A percentile compares a stretch with the other conserved stretches of the same genome.
phyloP scores from a whole-genome alignment of 2,329 filamentous ascomycete species.

The Thielaviopsis euricoi region DNA sequence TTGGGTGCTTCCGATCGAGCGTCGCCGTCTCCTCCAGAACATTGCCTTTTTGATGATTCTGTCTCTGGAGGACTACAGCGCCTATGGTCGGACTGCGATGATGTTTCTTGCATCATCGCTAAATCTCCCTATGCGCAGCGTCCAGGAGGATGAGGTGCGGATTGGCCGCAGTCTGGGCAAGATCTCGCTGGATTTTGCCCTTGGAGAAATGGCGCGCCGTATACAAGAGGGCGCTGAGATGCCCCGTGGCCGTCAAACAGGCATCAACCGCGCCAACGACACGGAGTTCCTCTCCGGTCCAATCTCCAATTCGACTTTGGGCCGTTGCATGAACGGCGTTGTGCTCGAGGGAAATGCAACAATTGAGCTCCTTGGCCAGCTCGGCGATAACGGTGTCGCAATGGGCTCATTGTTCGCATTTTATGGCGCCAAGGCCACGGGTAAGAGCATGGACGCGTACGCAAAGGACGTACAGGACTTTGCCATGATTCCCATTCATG shows the following conservation, averaged over 20 bases:
- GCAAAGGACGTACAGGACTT: conserved; percentile 78
- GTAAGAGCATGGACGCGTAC: conserved; percentile 79
- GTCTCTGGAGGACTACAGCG: conserved; percentile 61
- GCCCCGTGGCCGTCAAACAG: conserved; percentile 14
- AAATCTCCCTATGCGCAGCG: conserved; percentile 43
- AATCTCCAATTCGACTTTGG: conserved; percentile 62
- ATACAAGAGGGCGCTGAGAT: conserved; percentile 17
- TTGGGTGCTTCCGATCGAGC: conserved; percentile 40
- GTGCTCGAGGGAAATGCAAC: conserved; percentile 60
- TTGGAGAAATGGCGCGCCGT: conserved; percentile 10
- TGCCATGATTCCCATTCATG: conserved; percentile 60
- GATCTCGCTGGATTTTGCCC: conserved; percentile 31
- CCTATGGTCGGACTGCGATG: conserved; percentile 56
- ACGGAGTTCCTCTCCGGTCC: conserved; percentile 57
- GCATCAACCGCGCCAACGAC: conserved; percentile 9
- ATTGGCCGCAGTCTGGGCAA: conserved; percentile 60
- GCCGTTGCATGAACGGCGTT: conserved; percentile 59
- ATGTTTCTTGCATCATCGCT: conserved; percentile 55
- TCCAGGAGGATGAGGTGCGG: conserved; percentile 57
- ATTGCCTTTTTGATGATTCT: conserved; percentile 55
- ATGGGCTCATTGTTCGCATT: conserved; percentile 82
- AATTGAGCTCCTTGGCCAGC: conserved; percentile 60
- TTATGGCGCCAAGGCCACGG: conserved; percentile 70
- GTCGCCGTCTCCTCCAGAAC: conserved; percentile 53
- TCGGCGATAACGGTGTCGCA: conserved; percentile 63